A percentile compares a stretch with the other conserved stretches of the same genome.
Conservation (phyloP, 179 eudicot species). For the Nepenthes alata region DNA sequence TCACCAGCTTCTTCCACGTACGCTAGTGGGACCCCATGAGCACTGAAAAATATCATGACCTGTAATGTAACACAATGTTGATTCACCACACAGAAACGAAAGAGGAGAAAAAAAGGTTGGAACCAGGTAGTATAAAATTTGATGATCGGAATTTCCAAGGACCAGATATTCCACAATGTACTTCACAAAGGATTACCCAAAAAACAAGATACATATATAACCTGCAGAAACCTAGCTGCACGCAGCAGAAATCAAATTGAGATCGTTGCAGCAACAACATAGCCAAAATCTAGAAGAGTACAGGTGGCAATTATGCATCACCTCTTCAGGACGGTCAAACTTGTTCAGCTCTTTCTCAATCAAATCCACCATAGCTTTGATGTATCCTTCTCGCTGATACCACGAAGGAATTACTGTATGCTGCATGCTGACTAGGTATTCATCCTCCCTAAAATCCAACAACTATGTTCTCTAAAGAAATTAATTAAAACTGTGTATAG, state of each 20-base stretch:
- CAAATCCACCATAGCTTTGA: conserved; percentile 82
- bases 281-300: neutral
- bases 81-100: neutral
- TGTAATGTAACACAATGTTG: conserved; percentile 15
- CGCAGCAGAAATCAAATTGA: neutral
- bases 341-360: conserved; percentile 59
- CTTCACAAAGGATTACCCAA: neutral
- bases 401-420: conserved; percentile 98
- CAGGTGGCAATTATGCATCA: conserved; percentile 13
- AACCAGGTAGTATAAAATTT: neutral
- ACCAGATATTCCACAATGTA: conserved; percentile 1
- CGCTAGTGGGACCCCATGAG: conserved; percentile 98
- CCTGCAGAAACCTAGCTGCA: neutral
- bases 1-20: conserved; percentile 99
- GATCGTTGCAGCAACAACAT: neutral
- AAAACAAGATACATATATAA: neutral
- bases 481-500: neutral
- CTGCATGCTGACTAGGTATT: conserved; percentile 90
- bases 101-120: neutral
- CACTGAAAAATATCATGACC: conserved; percentile 98
- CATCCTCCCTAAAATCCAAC: conserved; percentile 64
- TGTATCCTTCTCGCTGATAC: conserved; percentile 98
- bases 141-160: neutral
- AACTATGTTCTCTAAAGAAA: conserved; percentile 1
- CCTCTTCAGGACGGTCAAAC: conserved; percentile 72